A percentile compares a stretch with the other conserved stretches of the same genome.
phyloP scores from a whole-genome alignment of 441 rosid genomes.

The Aleurites moluccanus region DNA sequence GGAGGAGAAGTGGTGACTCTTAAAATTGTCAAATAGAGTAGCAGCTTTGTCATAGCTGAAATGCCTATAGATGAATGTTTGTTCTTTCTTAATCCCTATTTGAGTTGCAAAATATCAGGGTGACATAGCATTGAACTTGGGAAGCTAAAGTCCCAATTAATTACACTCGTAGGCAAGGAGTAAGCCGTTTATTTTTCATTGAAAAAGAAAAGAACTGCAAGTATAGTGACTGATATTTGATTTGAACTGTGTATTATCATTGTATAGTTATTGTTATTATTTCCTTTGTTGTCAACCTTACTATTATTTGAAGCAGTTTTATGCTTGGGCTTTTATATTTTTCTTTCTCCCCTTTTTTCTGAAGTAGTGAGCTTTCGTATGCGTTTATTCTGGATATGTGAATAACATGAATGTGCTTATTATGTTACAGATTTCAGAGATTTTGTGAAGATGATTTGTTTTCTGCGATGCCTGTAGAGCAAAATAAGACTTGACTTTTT shows the following conservation, averaged over 20 bases:
- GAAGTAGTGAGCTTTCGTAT: not conserved
- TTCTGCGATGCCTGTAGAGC: slow-evolving; percentile 9
- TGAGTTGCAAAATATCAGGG: not conserved
- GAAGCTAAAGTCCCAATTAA: not conserved
- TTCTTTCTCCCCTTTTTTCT: not conserved
- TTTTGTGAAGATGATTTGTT: slow-evolving; percentile 45
- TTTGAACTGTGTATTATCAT: not conserved
- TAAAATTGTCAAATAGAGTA: slow-evolving; percentile 71
- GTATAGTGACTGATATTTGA: not conserved
- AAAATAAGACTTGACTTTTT: slow-evolving; percentile 1
- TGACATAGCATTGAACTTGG: slow-evolving; percentile 3
- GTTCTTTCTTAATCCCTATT: slow-evolving; percentile 9
- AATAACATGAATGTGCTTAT: slow-evolving; percentile 17
- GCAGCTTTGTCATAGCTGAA: slow-evolving; percentile 65
- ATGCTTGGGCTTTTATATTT: not conserved
- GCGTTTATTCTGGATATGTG: not conserved
- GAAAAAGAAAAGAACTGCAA: not conserved
- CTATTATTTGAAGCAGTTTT: not conserved
- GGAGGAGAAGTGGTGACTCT: slow-evolving; percentile 90
- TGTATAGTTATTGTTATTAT: not conserved
- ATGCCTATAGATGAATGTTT: slow-evolving; percentile 84
- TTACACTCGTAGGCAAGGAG: slow-evolving; percentile 20
- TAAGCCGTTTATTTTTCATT: not conserved
- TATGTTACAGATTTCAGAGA: slow-evolving; percentile 72
- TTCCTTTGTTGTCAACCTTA: slow-evolving; percentile 3